A percentile compares a stretch with the other conserved stretches of the same genome.
These are phyloP conservation scores for Phylloporus arenicola DNA, from an alignment of 768 basidiomycete genomes.

Conservation along the genomic window DNA sequence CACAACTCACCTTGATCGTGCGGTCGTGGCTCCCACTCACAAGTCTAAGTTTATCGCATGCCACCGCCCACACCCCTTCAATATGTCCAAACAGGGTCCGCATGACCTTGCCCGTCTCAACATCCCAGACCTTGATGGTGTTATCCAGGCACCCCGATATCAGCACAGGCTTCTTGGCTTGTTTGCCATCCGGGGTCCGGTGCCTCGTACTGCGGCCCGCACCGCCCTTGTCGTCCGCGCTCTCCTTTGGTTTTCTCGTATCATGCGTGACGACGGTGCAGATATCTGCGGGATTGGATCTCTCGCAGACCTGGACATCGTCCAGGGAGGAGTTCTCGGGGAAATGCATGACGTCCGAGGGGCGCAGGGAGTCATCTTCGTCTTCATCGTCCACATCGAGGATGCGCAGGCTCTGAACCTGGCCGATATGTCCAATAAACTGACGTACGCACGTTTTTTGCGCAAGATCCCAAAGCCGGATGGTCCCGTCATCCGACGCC, in stretches of 20 bases:
- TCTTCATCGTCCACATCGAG: constrained; percentile 58
- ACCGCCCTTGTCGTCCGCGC: constrained; percentile 9
- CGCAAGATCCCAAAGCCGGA: constrained; percentile 91
- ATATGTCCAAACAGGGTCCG: constrained; percentile 95
- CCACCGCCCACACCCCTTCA: constrained; percentile 97
- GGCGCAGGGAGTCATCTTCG: constrained; percentile 13
- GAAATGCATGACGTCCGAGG: constrained; percentile 8
- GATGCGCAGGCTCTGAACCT: constrained; percentile 88
- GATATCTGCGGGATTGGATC: constrained; percentile 16
- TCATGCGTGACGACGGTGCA: constrained; percentile 31
- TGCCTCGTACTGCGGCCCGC: constrained; percentile 2
- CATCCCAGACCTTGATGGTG: constrained; percentile 94
- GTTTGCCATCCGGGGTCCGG: constrained; percentile 1
- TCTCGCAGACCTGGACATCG: constrained; percentile 9
- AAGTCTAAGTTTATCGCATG: constrained; percentile 84
- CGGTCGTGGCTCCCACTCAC: constrained; percentile 94
- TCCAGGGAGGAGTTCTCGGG: constrained; percentile 15
- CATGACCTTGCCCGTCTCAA: constrained; percentile 72
- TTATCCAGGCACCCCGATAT: constrained; percentile 92
- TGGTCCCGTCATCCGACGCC: constrained; percentile 89
- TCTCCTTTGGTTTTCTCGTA: constrained; percentile 6
- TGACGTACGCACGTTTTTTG: constrained; percentile 73
- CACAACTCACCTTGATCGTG: constrained; percentile 79
- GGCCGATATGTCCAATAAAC: constrained; percentile 87
- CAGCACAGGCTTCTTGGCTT: constrained; percentile 59